Percentiles rank a stretch among this genome's conserved stretches.
Evolutionary conservation across 352 stramenopile species (phyloP).

Genomic region (Phytophthora brassicae): DNA sequence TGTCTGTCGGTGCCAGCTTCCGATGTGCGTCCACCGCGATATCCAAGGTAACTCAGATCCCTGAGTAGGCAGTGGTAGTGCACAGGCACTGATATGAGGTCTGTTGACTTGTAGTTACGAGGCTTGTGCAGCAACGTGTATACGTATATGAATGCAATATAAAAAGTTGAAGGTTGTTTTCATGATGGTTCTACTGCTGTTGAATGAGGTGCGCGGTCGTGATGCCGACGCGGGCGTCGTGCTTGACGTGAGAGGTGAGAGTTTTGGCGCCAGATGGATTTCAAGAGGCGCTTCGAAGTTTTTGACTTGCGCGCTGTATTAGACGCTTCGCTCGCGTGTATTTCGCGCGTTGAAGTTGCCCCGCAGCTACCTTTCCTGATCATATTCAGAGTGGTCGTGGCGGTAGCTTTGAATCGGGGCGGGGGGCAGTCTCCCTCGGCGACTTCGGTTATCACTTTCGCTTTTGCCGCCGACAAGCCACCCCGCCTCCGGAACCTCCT

Average conservation of each 20-base stretch:
- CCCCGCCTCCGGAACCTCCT: neutral
- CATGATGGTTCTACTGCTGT: neutral
- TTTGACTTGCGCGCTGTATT: neutral
- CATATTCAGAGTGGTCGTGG: neutral
- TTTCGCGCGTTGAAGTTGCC: constrained; percentile 14
- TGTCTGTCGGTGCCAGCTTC: neutral
- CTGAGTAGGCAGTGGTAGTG: neutral
- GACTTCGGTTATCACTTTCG: too few species aligned
- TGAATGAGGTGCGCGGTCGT: neutral
- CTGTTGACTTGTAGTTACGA: neutral
- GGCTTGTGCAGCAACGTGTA: neutral
- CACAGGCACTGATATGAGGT: neutral
- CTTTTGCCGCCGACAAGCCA: neutral
- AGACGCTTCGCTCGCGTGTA: neutral
- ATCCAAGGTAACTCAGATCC: constrained; percentile 5
- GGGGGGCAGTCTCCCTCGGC: too few species aligned
- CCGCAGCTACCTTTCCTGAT: neutral
- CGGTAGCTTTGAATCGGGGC: neutral
- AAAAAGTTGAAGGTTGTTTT: neutral
- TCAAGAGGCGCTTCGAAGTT: neutral
- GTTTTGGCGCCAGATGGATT: neutral
- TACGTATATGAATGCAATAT: neutral
- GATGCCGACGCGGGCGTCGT: neutral
- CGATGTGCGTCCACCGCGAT: neutral
- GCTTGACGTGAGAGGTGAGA: neutral